Evolutionary conservation across 495 filamentous ascomycete species (phyloP).

Genomic region (Podospora sp.): DNA sequence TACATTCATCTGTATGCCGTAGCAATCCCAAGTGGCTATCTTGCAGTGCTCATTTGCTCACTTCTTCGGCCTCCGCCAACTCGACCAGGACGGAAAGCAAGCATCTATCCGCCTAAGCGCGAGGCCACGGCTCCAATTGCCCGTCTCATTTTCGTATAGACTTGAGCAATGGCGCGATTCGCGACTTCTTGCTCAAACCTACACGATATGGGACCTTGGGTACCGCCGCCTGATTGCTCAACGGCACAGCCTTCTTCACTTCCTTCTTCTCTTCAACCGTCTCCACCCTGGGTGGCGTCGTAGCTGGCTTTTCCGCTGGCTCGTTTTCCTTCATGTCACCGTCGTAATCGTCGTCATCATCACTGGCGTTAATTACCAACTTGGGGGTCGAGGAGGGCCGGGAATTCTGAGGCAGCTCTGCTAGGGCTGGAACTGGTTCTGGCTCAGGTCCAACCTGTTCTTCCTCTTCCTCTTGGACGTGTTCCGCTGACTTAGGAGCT

Average conservation of each 20-base stretch:
- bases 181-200: constrained; percentile 33
- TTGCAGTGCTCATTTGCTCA: too few species aligned
- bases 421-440: constrained; percentile 1
- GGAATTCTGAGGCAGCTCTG: background rate
- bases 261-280: constrained; percentile 2
- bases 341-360: background rate
- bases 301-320: background rate
- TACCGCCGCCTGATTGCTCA: background rate
- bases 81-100: too few species aligned
- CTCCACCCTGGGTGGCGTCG: constrained; percentile 2
- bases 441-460: background rate
- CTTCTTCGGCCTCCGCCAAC: too few species aligned
- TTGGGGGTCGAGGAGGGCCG: background rate
- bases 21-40: too few species aligned
- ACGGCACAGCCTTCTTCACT: background rate
- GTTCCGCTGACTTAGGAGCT: background rate
- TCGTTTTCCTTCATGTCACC: background rate
- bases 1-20: too few species aligned
- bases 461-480: constrained; percentile 1
- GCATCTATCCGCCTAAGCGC: too few species aligned
- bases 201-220: constrained; percentile 30
- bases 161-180: constrained; percentile 37
- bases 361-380: constrained; percentile 1
- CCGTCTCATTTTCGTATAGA: constrained; percentile 23
- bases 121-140: background rate